phyloP scores from a whole-genome alignment of 768 basidiomycete genomes.

The Flagelloscypha sp. region DNA sequence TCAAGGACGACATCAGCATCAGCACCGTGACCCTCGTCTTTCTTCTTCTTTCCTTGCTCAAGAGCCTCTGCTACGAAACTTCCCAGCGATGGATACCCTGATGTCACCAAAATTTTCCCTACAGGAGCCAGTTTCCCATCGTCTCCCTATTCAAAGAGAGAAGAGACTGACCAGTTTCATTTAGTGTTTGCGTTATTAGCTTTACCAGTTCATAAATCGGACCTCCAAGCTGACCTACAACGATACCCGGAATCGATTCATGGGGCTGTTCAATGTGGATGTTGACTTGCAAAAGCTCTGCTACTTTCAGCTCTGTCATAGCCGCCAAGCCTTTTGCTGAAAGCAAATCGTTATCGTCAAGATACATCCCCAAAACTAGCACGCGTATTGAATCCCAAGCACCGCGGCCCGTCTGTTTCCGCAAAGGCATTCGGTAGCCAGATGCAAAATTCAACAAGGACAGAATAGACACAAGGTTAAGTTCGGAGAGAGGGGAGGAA shows the following conservation, averaged over 20 bases:
- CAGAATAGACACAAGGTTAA: slow-evolving; percentile 74
- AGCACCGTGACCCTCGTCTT: slow-evolving; percentile 20
- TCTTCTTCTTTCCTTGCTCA: slow-evolving; percentile 38
- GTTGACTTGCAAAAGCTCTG: slow-evolving; percentile 63
- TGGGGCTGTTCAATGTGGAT: slow-evolving; percentile 67
- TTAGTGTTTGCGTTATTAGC: slow-evolving; percentile 52
- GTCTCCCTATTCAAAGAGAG: too few relatives aligned
- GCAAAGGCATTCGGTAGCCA: slow-evolving; percentile 70
- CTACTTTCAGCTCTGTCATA: slow-evolving; percentile 48
- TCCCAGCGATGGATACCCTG: slow-evolving; percentile 65
- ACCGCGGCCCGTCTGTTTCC: slow-evolving; percentile 64
- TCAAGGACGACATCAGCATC: slow-evolving; percentile 55
- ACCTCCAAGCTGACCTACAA: slow-evolving; percentile 70
- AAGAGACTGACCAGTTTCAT: slow-evolving; percentile 84
- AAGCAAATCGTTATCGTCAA: slow-evolving; percentile 54
- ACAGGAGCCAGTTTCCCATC: too few relatives aligned
- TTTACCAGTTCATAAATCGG: slow-evolving; percentile 66
- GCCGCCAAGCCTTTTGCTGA: slow-evolving; percentile 58
- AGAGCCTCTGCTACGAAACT: slow-evolving; percentile 65
- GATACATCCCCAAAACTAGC: slow-evolving; percentile 63
- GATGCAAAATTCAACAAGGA: slow-evolving; percentile 79
- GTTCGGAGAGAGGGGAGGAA: slow-evolving; percentile 59
- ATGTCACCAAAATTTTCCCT: slow-evolving; percentile 42
- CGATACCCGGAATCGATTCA: slow-evolving; percentile 57
- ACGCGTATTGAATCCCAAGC: slow-evolving; percentile 80